Conservation (phyloP, 495 filamentous ascomycete species). For the Tricharina praecox region DNA sequence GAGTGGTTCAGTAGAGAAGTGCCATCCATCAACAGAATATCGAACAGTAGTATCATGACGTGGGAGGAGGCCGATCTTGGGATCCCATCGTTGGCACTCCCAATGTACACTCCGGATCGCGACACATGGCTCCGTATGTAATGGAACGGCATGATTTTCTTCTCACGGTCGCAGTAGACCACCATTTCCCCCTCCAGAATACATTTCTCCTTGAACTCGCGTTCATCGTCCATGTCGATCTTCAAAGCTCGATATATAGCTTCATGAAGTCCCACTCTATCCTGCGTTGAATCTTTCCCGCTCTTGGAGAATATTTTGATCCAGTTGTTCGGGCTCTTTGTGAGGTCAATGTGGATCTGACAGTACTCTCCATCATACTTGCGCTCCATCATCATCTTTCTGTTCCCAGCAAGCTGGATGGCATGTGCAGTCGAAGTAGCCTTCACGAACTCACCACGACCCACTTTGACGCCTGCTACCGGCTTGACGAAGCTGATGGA, state of each 20-base stretch:
- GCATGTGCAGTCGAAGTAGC: slow-evolving; percentile 64
- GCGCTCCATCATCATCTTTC: slow-evolving; percentile 54
- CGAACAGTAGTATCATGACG: slow-evolving; percentile 71
- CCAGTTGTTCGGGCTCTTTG: slow-evolving; percentile 32
- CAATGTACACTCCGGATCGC: slow-evolving; percentile 54
- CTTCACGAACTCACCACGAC: slow-evolving; percentile 54
- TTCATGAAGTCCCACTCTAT: slow-evolving; percentile 39
- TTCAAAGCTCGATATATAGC: slow-evolving; percentile 39
- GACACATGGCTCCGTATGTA: slow-evolving; percentile 66
- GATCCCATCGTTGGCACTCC: slow-evolving; percentile 44
- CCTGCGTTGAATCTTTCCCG: slow-evolving; percentile 67
- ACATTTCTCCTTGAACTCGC: slow-evolving; percentile 43
- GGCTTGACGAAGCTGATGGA: slow-evolving; percentile 37
- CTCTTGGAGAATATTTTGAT: slow-evolving; percentile 83
- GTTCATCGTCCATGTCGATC: slow-evolving; percentile 36
- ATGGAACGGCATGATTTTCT: slow-evolving; percentile 47
- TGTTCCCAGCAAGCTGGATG: slow-evolving; percentile 38
- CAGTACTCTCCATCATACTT: slow-evolving; percentile 55
- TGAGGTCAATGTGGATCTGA: slow-evolving; percentile 47
- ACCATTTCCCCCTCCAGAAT: slow-evolving; percentile 74
- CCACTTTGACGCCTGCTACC: slow-evolving; percentile 53
- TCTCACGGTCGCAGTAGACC: slow-evolving; percentile 39
- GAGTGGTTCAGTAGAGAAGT: slow-evolving; percentile 43
- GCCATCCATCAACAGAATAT: slow-evolving; percentile 56
- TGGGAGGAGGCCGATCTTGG: slow-evolving; percentile 29